Evolutionary conservation across 1,284 basidiomycete species (phyloP), one percentile per base, ranked within the genome.

Genomic region (Irpex sp.): DNA sequence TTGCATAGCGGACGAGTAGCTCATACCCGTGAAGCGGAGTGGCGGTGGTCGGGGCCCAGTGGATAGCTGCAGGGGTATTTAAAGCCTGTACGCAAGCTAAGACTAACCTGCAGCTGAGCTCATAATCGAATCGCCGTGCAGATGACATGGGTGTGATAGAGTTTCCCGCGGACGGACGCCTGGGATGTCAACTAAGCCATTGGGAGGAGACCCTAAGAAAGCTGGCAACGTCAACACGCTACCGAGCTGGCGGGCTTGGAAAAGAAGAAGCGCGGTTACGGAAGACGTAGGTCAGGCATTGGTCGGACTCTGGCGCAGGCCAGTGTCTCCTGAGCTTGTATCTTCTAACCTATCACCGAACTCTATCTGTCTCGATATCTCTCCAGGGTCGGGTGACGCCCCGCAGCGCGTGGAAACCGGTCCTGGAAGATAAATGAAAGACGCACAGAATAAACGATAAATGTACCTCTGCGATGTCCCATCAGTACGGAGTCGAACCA

Each of bases 1-100:
- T 65, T 75, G 75, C 70, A 72, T 75, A 57, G 57, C 54, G 61
- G 40, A 60, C 51, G 17, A 19, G 62, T 21, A 55, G 57, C 36
- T 13, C 37, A 60, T 51, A 52, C 15, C 15, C 40, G 11, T 44
- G 40, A 44, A 11, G 40, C 8, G 40, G 15, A 15, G 40, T 44
- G 63, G 36, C 56, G 49, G 60, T 37, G 59, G 58, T 19, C 26
- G 60, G 48, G 51, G 62, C 60, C 21, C 31, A 57, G 52, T 52
- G 26, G 61, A 57, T 61, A 54, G 40, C 40, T 31, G 40, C 57
- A 63, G 56, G 31, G 44, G 44, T 48, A 57, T 63, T 61, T 65
- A 62, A 65, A 62, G 47, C 26, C 26, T 26, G 26, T 26, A 26
- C 26, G 26, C 26, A 26, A 26, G 26, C 26, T 26, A 26, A 26